Evolutionary conservation across 2,329 filamentous ascomycete genomes (phyloP), one percentile per base, ranked within the genome.

Genomic region (Colletotrichum abscissum): DNA sequence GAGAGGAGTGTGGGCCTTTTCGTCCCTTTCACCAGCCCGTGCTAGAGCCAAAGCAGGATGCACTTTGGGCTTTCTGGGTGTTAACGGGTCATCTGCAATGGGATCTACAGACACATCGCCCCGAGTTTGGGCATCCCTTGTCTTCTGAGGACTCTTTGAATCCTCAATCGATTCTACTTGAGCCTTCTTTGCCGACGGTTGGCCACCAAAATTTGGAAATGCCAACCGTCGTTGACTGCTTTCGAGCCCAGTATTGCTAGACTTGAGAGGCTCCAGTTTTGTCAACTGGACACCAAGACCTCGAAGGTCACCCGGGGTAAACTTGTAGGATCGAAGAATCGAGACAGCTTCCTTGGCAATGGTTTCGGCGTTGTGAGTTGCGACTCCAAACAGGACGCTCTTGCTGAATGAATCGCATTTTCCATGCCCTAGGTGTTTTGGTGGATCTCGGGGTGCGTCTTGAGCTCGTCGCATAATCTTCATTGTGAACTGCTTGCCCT

Each of bases 351-450:
- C 95, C 79, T 93, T 95, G 0, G 91, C 91, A 52, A 98, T 88
- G 1, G 90, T 82, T 33, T 93, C 90, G 33, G 90, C 88, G 64
- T 91, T 89, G 79, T 97, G 93, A 0, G 96, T 98, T 4, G 95
- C 92, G 19, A 98, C 91, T 1, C 96, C 95, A 73, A 99, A 92
- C 1, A 91, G 81, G 9, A 93, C 82, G 77, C 95, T 97, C 82
- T 97, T 98, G 85, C 95, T 98, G 85, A 95, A 97, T 0, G 92
- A 94, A 79, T 99, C 97, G 79, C 97, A 99, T 82, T 95, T 96
- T 1, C 97, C 97, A 82, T 98, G 97, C 0, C 97, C 97, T 1
- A 99, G 87, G 82, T 98, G 95, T 79, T 99, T 99, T 0, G 93
- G 91, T 2, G 97, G 95, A 80, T 98, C 95, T 19, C 98, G 84